Evolutionary conservation across 148 eudicot species (phyloP).

Genomic region (Rhododendron williamsianum): DNA sequence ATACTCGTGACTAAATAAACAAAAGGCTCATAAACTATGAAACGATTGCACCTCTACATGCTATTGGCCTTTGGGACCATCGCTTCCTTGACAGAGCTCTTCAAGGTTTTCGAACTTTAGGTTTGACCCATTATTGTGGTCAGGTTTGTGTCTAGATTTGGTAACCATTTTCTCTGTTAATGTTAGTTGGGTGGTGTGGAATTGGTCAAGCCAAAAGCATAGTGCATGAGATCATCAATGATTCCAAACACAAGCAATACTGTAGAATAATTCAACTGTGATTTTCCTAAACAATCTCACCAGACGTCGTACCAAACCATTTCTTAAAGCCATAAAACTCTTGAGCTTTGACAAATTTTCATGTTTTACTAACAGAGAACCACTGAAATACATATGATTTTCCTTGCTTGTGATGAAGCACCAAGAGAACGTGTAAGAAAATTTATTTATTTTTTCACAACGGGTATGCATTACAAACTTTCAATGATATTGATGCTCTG

Average conservation of each 20-base stretch:
- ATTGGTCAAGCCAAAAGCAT: background rate
- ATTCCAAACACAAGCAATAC: no score
- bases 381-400: background rate
- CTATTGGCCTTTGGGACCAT: background rate
- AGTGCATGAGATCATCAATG: no score
- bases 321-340: background rate
- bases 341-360: background rate
- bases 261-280: background rate
- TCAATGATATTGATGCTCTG: no score
- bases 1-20: conserved; percentile 47
- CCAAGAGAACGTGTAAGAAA: background rate
- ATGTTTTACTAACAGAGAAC: background rate
- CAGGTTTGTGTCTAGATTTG: background rate
- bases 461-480: background rate
- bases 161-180: background rate
- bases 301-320: background rate
- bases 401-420: no score
- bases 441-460: background rate
- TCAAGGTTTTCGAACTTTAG: background rate
- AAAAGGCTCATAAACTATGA: background rate
- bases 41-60: background rate
- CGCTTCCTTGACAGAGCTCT: background rate
- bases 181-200: background rate
- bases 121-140: background rate
- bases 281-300: background rate